Percentiles rank a stretch among this genome's conserved stretches.
phyloP scores from a whole-genome alignment of 805 yeast species.

The Hanseniaspora mollemarum region DNA sequence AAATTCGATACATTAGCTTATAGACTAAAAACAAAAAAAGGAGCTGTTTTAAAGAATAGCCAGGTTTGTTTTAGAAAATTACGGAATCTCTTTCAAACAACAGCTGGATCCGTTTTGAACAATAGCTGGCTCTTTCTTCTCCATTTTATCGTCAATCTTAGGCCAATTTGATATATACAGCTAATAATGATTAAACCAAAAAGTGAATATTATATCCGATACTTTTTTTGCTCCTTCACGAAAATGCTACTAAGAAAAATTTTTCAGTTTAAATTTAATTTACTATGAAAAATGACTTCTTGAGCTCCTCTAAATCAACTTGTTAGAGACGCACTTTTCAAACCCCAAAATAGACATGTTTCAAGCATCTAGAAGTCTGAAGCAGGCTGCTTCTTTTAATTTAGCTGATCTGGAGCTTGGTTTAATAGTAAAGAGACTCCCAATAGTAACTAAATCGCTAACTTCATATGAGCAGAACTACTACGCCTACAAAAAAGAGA shows the following conservation, averaged over 20 bases:
- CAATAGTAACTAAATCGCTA: constrained; percentile 70
- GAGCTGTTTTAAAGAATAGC: too few species aligned
- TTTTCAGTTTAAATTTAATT: not conserved
- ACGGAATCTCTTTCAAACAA: too few species aligned
- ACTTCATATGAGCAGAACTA: constrained; percentile 62
- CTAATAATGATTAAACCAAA: too few species aligned
- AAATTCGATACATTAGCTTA: too few species aligned
- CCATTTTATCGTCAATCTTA: too few species aligned
- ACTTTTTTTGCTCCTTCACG: not conserved
- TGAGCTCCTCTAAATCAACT: not conserved
- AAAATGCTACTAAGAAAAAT: not conserved
- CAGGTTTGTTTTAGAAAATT: too few species aligned
- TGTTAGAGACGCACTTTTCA: not conserved
- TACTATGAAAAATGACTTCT: not conserved
- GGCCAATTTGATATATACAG: too few species aligned
- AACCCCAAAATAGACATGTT: constrained; percentile 19
- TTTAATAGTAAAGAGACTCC: constrained; percentile 64
- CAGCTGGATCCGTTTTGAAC: too few species aligned
- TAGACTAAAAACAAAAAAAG: too few species aligned
- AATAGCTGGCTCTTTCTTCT: too few species aligned
- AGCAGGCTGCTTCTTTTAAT: constrained; percentile 17
- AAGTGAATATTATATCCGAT: not conserved
- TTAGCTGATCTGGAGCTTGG: constrained; percentile 34
- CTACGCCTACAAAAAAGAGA: constrained; percentile 71
- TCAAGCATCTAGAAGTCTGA: constrained; percentile 17